Percentiles rank a stretch among this genome's conserved stretches.
phyloP scores from a whole-genome alignment of 768 basidiomycete genomes.

The Amanita pseudoporphyria region DNA sequence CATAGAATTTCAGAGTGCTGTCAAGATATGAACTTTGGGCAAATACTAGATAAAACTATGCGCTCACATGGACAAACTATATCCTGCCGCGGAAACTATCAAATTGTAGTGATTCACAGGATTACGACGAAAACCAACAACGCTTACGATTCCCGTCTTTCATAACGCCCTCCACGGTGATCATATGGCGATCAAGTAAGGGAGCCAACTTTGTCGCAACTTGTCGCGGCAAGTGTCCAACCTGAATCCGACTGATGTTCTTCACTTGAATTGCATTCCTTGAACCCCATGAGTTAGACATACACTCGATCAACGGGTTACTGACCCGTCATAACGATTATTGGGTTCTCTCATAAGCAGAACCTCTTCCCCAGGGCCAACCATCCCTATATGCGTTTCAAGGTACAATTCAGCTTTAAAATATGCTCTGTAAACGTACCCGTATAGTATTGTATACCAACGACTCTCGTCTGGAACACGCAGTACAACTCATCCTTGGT shows the following conservation, averaged over 20 bases:
- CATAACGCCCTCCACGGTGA: conserved; percentile 66
- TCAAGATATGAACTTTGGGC: background rate
- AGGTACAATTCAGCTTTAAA: conserved; percentile 5
- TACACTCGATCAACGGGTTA: conserved; percentile 1
- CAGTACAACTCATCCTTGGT: conserved; percentile 60
- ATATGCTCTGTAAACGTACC: conserved; percentile 26
- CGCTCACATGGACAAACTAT: conserved; percentile 54
- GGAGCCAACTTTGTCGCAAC: conserved; percentile 56
- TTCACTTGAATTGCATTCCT: conserved; percentile 78
- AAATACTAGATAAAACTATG: background rate
- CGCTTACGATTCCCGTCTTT: conserved; percentile 59
- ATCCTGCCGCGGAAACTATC: conserved; percentile 18
- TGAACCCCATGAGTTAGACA: background rate
- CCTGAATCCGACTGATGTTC: conserved; percentile 67
- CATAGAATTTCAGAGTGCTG: conserved; percentile 63
- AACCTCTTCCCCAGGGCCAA: conserved; percentile 74
- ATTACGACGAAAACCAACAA: background rate
- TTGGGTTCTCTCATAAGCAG: conserved; percentile 52
- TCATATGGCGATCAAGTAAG: conserved; percentile 50
- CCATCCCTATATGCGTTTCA: conserved; percentile 45
- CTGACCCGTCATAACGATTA: conserved; percentile 61
- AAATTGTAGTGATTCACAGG: background rate
- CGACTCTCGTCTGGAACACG: conserved; percentile 48
- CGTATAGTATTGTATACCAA: conserved; percentile 79
- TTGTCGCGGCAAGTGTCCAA: conserved; percentile 67